phyloP scores from a whole-genome alignment of 202 grass and related monocot species.

The Schoenoplectus triqueter region DNA sequence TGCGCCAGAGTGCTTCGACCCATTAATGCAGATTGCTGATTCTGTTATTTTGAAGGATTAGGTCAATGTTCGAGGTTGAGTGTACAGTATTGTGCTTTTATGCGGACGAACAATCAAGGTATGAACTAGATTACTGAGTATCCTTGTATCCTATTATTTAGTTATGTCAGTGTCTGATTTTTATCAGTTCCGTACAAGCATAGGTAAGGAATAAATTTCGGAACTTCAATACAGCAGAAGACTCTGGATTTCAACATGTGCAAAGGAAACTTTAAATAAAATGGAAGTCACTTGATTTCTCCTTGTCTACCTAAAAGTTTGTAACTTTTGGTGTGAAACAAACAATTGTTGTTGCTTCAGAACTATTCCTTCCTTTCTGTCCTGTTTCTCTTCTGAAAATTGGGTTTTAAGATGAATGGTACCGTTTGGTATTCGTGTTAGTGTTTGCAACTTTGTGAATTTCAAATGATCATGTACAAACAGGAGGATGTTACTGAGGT shows the following conservation, averaged over 20 bases:
- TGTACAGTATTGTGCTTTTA: conserved; percentile 33
- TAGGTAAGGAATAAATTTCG: neutral
- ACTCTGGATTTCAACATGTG: neutral
- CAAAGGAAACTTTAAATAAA: neutral
- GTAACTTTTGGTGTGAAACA: neutral
- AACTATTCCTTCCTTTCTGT: neutral
- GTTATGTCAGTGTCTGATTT: neutral
- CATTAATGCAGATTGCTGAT: conserved; percentile 71
- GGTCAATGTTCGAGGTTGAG: conserved; percentile 2
- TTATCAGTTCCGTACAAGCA: neutral
- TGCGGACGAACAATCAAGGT: conserved; percentile 33
- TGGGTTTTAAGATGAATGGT: conserved; percentile 10
- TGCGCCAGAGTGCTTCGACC: conserved; percentile 69
- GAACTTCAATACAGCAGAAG: neutral
- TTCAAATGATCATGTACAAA: neutral
- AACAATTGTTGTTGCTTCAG: neutral
- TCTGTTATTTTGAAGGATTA: conserved; percentile 80
- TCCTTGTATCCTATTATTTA: neutral
- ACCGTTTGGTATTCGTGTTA: conserved; percentile 3
- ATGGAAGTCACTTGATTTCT: no score
- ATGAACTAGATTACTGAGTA: neutral
- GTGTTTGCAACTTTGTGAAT: neutral
- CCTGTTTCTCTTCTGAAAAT: neutral
- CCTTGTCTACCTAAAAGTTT: neutral
- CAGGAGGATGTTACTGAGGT: neutral